Percentiles rank a stretch among this genome's conserved stretches.
Conservation (phyloP, 352 stramenopile genomes). For the Globisporangium paroecandrum region DNA sequence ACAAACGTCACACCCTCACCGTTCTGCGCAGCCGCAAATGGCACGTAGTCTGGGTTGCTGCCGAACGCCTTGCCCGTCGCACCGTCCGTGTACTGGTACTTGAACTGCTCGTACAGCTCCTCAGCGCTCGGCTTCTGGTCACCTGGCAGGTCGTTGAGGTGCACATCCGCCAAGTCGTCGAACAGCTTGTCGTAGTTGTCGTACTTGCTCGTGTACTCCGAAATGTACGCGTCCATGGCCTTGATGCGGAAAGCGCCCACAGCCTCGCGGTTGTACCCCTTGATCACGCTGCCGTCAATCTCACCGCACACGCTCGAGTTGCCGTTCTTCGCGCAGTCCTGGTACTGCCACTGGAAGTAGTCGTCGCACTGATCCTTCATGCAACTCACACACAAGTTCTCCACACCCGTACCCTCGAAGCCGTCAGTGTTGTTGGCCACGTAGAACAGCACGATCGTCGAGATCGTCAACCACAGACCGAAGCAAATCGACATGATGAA, state of each 20-base stretch:
- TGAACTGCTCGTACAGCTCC: conserved; percentile 51
- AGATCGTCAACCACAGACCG: conserved; percentile 62
- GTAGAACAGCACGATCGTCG: conserved; percentile 58
- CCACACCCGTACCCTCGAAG: conserved; percentile 45
- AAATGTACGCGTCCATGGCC: conserved; percentile 41
- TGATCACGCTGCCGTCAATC: conserved; percentile 48
- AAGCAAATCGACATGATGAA: conserved; percentile 70
- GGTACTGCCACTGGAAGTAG: conserved; percentile 54
- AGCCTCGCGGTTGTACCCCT: conserved; percentile 28
- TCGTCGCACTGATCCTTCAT: conserved; percentile 55
- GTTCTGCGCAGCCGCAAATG: conserved; percentile 40
- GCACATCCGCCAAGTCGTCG: conserved; percentile 48
- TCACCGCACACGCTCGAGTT: conserved; percentile 60
- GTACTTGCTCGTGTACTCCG: conserved; percentile 43
- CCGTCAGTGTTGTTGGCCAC: conserved; percentile 57
- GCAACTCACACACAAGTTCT: conserved; percentile 65
- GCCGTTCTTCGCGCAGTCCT: conserved; percentile 38
- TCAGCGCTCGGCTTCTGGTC: conserved; percentile 36
- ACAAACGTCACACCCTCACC: conserved; percentile 53
- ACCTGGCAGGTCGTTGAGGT: conserved; percentile 45
- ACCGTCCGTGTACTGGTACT: conserved; percentile 56
- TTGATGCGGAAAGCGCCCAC: conserved; percentile 40
- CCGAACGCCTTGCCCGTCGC: conserved; percentile 25
- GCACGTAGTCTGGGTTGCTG: conserved; percentile 24
- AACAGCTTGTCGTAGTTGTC: conserved; percentile 49